Percentiles rank a stretch among this genome's conserved stretches.
phyloP scores from a whole-genome alignment of 148 eudicot genomes.

The Bassia scoparia region DNA sequence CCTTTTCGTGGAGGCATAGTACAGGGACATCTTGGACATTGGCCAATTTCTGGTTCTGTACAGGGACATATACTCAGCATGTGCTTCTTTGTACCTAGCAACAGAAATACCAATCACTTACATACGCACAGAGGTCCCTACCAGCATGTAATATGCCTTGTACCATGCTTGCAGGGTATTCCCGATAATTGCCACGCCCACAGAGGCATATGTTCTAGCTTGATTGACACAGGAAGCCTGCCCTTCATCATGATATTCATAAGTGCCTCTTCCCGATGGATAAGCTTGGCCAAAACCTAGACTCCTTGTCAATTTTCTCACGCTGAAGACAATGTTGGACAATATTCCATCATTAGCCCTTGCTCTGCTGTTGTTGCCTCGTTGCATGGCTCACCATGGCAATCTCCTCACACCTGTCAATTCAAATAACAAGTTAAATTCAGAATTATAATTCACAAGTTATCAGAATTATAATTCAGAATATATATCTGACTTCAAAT shows the following conservation, averaged over 20 bases:
- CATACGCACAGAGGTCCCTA: too few relatives aligned
- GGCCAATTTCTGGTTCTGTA: background rate
- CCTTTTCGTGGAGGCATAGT: background rate
- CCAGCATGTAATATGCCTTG: too few relatives aligned
- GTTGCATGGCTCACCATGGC: constrained; percentile 10
- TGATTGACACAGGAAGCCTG: too few relatives aligned
- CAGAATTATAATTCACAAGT: too few relatives aligned
- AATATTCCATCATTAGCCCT: background rate
- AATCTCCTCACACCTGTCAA: background rate
- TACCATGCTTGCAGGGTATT: too few relatives aligned
- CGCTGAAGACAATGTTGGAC: background rate
- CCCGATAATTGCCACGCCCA: background rate
- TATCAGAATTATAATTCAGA: too few relatives aligned
- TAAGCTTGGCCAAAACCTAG: background rate
- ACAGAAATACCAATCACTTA: background rate
- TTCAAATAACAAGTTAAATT: background rate
- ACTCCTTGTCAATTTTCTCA: background rate
- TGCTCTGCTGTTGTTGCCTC: background rate
- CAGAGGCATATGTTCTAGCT: background rate
- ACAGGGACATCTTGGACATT: background rate
- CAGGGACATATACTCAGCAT: background rate
- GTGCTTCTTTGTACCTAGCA: background rate
- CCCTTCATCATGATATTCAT: too few relatives aligned
- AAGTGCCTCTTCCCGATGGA: background rate
- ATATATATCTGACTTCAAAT: too few relatives aligned